Conservation (phyloP, 352 stramenopile genomes). For the Globisporangium cystogenes region DNA sequence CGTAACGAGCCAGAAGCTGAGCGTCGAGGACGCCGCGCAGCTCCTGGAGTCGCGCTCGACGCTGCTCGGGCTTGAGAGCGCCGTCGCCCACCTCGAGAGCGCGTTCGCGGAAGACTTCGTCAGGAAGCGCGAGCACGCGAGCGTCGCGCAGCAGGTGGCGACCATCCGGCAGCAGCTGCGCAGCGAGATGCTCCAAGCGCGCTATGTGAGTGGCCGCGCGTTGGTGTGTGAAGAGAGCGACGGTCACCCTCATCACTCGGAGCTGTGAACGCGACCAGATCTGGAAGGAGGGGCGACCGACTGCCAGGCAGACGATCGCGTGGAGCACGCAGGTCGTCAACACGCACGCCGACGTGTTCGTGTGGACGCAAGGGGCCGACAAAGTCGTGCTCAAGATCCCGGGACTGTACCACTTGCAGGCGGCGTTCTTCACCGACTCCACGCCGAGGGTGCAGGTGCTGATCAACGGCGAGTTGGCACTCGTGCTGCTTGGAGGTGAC, state of each 20-base stretch:
- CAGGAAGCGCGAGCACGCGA: slow-evolving; percentile 21
- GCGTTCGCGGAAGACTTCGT: slow-evolving; percentile 20
- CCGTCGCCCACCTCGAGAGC: slow-evolving; percentile 9
- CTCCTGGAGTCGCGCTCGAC: slow-evolving; percentile 26
- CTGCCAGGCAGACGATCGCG: slow-evolving; percentile 40
- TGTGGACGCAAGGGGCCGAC: slow-evolving; percentile 51
- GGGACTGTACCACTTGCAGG: slow-evolving; percentile 66
- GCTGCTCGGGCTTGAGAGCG: slow-evolving; percentile 15
- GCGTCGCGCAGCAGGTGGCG: slow-evolving; percentile 30
- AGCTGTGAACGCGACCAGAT: slow-evolving; percentile 24
- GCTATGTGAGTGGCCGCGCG: slow-evolving; percentile 48
- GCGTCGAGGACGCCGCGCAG: slow-evolving; percentile 22
- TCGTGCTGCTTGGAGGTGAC: slow-evolving; percentile 11
- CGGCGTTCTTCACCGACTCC: slow-evolving; percentile 63
- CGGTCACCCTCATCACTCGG: not conserved
- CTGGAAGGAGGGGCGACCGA: slow-evolving; percentile 60
- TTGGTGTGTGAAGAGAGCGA: no score
- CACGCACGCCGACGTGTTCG: slow-evolving; percentile 58
- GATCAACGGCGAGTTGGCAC: slow-evolving; percentile 54
- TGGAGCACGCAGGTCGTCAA: slow-evolving; percentile 72
- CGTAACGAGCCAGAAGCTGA: slow-evolving; percentile 28
- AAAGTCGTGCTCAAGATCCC: slow-evolving; percentile 42
- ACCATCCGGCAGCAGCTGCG: slow-evolving; percentile 46
- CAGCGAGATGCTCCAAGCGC: slow-evolving; percentile 68
- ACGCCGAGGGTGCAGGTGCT: slow-evolving; percentile 44